phyloP scores from a whole-genome alignment of 768 basidiomycete genomes.

The Phanerodontia chrysosporium region DNA sequence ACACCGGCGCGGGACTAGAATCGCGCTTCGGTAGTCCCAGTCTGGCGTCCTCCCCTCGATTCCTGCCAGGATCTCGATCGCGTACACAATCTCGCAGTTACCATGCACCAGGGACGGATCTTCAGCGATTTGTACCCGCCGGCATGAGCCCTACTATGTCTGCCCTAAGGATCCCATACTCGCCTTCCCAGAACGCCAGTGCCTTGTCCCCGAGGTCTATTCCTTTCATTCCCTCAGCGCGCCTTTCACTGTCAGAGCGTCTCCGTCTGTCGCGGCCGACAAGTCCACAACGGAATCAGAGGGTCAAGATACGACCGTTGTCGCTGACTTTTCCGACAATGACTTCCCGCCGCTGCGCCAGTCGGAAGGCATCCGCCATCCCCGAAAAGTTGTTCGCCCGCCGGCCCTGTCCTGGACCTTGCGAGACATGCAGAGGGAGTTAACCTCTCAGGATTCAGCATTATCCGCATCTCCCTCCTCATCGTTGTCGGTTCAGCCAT shows the following conservation, averaged over 20 bases:
- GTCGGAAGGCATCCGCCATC: neutral
- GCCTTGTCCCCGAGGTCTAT: neutral
- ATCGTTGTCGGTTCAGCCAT: constrained; percentile 17
- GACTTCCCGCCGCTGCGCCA: constrained; percentile 17
- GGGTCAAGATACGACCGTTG: constrained; percentile 11
- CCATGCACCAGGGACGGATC: neutral
- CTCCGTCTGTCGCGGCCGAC: neutral
- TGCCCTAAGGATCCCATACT: neutral
- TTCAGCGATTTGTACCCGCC: neutral
- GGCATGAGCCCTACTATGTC: neutral
- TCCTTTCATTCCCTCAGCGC: neutral
- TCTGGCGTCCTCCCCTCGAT: constrained; percentile 1
- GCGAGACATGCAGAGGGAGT: constrained; percentile 1
- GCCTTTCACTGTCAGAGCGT: neutral
- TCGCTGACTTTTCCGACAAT: constrained; percentile 12
- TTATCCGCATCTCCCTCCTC: constrained; percentile 13
- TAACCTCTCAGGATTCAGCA: neutral
- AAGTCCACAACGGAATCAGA: neutral
- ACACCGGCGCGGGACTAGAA: constrained; percentile 4
- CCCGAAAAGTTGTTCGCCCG: neutral
- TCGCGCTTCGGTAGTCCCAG: constrained; percentile 8
- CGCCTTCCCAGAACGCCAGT: neutral
- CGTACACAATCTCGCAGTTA: neutral
- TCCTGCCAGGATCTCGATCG: neutral
- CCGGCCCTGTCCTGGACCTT: constrained; percentile 5